phyloP scores from a whole-genome alignment of 495 filamentous ascomycete species.

The Tetracladium marchalianum region DNA sequence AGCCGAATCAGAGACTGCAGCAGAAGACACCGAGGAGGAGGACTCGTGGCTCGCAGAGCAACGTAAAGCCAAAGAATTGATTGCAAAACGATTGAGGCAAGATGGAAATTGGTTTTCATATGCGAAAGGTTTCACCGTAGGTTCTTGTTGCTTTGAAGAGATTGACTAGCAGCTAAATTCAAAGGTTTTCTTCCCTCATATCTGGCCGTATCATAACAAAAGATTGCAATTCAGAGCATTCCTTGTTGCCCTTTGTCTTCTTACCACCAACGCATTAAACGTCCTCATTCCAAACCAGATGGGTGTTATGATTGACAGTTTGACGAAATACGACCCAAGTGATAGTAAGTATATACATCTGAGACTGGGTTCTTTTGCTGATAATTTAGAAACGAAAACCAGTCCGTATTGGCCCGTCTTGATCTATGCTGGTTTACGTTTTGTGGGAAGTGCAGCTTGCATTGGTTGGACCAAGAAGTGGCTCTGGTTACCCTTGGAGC shows the following conservation, averaged over 20 bases:
- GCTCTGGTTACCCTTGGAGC: slow-evolving; percentile 59
- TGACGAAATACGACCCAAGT: slow-evolving; percentile 22
- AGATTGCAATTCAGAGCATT: slow-evolving; percentile 44
- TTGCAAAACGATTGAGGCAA: slow-evolving; percentile 47
- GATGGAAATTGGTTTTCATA: slow-evolving; percentile 58
- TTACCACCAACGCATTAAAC: slow-evolving; percentile 49
- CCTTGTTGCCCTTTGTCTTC: slow-evolving; percentile 50
- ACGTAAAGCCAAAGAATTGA: slow-evolving; percentile 36
- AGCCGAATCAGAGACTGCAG: slow-evolving; percentile 13
- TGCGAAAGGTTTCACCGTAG: slow-evolving; percentile 48
- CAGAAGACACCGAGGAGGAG: slow-evolving; percentile 29
- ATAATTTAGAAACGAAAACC: slow-evolving; percentile 3
- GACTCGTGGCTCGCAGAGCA: slow-evolving; percentile 39
- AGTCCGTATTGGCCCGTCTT: slow-evolving; percentile 28
- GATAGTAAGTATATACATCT: slow-evolving; percentile 9
- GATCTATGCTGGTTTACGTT: slow-evolving; percentile 43
- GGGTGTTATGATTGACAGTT: slow-evolving; percentile 49
- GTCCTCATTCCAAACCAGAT: slow-evolving; percentile 58
- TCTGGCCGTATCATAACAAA: slow-evolving; percentile 51
- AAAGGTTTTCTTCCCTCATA: slow-evolving; percentile 52
- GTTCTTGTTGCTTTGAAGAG: slow-evolving; percentile 7
- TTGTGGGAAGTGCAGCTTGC: slow-evolving; percentile 46
- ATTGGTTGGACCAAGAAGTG: slow-evolving; percentile 42
- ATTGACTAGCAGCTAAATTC: not conserved
- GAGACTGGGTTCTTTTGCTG: not conserved